Conservation (phyloP, 805 yeast genomes). For the Saccharomycopsis javanensis region DNA sequence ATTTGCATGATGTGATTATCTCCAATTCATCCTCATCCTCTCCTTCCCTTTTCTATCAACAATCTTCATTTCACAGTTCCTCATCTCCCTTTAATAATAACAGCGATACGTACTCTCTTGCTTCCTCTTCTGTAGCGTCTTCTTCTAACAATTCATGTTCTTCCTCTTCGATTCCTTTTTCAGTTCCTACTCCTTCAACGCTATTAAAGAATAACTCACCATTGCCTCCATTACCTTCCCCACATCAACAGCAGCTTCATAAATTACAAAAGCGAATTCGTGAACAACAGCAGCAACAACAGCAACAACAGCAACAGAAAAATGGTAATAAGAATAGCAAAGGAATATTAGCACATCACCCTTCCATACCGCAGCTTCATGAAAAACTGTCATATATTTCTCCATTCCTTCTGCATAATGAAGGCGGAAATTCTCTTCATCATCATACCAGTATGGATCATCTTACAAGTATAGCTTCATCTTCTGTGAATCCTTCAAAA, state of each 20-base stretch:
- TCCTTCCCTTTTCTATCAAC: not conserved
- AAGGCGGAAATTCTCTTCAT: not conserved
- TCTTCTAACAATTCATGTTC: not conserved
- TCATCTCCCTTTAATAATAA: not conserved
- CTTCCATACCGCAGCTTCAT: conserved; percentile 2
- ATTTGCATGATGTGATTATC: not conserved
- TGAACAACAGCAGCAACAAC: conserved; percentile 15
- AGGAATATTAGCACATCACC: not conserved
- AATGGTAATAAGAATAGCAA: not conserved
- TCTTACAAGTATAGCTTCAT: not conserved
- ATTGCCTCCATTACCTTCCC: conserved; percentile 10
- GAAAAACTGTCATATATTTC: conserved; percentile 6
- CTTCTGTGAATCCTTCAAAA: not conserved
- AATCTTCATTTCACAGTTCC: not conserved
- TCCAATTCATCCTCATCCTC: not conserved
- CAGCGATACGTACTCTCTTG: not conserved
- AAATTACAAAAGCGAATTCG: conserved; percentile 6
- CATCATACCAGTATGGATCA: not conserved
- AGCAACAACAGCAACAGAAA: conserved; percentile 15
- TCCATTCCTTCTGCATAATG: not conserved
- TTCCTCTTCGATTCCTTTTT: not conserved
- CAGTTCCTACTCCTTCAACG: not conserved
- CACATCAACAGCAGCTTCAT: conserved; percentile 8
- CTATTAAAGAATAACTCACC: not conserved
- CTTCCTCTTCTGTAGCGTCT: not conserved